These are phyloP conservation scores for Astrephomene gubernaculifera DNA, from an alignment of 139 green algal species.

Conservation along the genomic window DNA sequence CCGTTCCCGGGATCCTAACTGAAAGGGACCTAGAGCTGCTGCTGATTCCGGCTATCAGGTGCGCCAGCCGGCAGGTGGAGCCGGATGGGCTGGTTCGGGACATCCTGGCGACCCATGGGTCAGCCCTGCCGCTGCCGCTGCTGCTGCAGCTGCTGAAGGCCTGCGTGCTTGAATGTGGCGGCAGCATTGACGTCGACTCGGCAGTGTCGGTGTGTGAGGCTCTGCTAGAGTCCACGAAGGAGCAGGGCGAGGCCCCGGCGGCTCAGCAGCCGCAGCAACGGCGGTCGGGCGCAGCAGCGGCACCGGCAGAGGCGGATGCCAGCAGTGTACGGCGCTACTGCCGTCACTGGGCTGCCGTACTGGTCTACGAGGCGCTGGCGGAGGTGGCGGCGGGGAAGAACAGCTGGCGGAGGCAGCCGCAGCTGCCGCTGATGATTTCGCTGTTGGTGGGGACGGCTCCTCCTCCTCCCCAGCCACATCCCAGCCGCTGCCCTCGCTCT, in stretches of 20 bases:
- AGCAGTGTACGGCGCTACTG: neutral
- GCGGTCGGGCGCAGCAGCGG: too few species aligned
- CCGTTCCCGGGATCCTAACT: neutral
- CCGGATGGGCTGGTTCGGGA: neutral
- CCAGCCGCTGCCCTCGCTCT: too few species aligned
- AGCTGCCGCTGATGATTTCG: neutral
- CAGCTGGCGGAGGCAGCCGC: neutral
- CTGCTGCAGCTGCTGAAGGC: neutral
- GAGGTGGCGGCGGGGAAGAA: neutral
- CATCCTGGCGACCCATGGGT: neutral
- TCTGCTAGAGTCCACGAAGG: neutral
- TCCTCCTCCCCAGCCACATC: too few species aligned
- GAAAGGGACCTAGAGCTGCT: conserved; percentile 16
- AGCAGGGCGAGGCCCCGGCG: too few species aligned
- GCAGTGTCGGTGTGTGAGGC: neutral
- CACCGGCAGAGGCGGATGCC: neutral
- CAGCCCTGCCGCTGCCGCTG: neutral
- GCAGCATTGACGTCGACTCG: neutral
- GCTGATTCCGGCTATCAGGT: neutral
- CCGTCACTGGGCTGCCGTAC: neutral
- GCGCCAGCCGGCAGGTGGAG: neutral
- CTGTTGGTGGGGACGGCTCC: too few species aligned
- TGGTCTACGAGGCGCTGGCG: neutral
- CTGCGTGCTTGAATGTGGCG: too few species aligned
- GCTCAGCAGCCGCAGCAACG: too few species aligned